These are phyloP conservation scores for Pseudogymnoascus sp. DNA, from an alignment of 2,329 filamentous ascomycete species.

Conservation along the genomic window DNA sequence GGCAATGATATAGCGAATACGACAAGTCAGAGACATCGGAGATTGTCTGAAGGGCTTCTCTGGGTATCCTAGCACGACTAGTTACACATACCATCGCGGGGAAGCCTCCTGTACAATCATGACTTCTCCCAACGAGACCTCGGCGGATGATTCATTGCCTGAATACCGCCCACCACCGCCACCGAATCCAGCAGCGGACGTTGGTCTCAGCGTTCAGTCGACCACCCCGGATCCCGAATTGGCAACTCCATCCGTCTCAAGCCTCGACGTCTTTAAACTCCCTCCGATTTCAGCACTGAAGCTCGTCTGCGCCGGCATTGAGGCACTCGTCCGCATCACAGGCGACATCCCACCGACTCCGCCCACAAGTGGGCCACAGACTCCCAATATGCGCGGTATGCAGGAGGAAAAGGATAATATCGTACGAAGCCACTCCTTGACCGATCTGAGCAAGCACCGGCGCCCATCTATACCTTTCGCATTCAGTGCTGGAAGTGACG, in stretches of 20 bases:
- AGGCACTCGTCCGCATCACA: conserved; percentile 63
- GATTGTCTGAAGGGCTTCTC: conserved; percentile 2
- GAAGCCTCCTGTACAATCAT: not conserved
- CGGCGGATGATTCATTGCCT: conserved; percentile 11
- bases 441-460: conserved; percentile 25
- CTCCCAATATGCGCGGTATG: conserved; percentile 59
- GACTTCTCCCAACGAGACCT: not conserved
- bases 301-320: conserved; percentile 65
- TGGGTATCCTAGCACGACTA: not conserved
- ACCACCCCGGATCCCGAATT: conserved; percentile 20
- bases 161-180: conserved; percentile 24
- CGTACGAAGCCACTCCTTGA: conserved; percentile 49
- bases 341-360: conserved; percentile 78
- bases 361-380: conserved; percentile 53
- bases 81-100: not conserved
- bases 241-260: conserved; percentile 28
- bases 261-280: conserved; percentile 65
- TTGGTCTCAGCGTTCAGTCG: conserved; percentile 18
- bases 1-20: not conserved
- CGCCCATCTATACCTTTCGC: conserved; percentile 21
- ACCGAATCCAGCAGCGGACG: conserved; percentile 26
- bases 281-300: conserved; percentile 68
- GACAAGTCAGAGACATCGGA: not conserved
- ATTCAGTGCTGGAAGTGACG: conserved; percentile 24
- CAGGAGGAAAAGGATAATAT: conserved; percentile 56